Evolutionary conservation across 257 asterid genomes (phyloP), one percentile per base, ranked within the genome.

Genomic region (Penstemon davidsonii): DNA sequence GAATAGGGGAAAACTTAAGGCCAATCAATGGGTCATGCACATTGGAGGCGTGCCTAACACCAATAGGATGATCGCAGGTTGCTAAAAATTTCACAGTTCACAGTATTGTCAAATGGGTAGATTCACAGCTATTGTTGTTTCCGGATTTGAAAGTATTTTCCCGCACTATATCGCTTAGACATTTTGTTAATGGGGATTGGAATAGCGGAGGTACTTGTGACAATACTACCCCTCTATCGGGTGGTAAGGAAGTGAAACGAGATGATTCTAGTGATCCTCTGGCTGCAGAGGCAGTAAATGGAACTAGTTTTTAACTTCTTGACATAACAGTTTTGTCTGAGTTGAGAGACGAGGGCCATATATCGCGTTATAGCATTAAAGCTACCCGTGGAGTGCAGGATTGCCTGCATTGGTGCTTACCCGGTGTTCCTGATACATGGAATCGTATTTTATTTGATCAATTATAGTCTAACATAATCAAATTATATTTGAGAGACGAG

Each of bases 391-490:
- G 95, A 18, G 60, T 79, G 74, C 98, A 92, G 77, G 98, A 92
- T 79, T 92, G 98, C 82, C 78, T 92, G 87, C 98, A 92, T 64
- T 92, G 98, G 98, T 92, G 98, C 83, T 80, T 92, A 63, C 96
- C 98, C 0, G 96, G 98, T 64, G 78, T 92, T 56, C 98, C 98
- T 1, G 98, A 92, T 82, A 71, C 96, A 38, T 92, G 98, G 98
- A 92, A 92, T 71, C 96, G 87, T 74, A 70, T 92, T 79, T 83
- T 92, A 65, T 83, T 81, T 69, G 89, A 95, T 0, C 96, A 83
- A 62, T 37, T 92, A 19, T 87, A 70, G 71, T 58, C 12, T 10
- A 3, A 40, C 41, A 37, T 45, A 62, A 12, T 25, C 7, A 8
- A 40, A 25, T 25, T 25, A 25, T 25, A 25, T 25, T 15, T 25